Evolutionary conservation across 1,284 basidiomycete genomes (phyloP).

Genomic region (Xerocomus nothofagi): DNA sequence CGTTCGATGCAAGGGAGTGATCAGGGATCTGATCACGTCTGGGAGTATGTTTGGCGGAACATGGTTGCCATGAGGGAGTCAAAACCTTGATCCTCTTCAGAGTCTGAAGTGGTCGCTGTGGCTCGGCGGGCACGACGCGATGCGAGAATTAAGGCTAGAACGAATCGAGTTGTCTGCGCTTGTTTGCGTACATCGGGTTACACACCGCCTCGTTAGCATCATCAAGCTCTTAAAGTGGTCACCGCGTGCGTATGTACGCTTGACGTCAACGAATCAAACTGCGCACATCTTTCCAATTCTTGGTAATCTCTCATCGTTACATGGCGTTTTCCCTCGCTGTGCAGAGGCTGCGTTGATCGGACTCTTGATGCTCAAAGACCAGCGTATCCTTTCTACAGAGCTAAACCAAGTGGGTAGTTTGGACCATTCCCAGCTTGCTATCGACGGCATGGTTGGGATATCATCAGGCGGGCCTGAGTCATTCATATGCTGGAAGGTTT

Average conservation of each 20-base stretch:
- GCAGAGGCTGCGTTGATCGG: conserved; percentile 8
- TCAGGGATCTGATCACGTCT: not conserved
- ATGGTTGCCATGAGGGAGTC: conserved; percentile 10
- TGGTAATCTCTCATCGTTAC: not conserved
- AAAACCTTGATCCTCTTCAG: not conserved
- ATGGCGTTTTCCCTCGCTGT: not conserved
- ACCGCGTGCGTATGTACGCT: not conserved
- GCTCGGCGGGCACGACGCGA: no score
- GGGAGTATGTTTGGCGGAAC: not conserved
- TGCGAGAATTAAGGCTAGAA: no score
- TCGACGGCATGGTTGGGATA: no score
- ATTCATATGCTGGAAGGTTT: not conserved
- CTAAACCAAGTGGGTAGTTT: no score
- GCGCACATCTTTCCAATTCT: not conserved
- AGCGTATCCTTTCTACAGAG: no score
- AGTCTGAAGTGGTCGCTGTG: not conserved
- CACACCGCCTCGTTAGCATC: not conserved
- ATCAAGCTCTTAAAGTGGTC: no score
- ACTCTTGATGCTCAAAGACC: conserved; percentile 3
- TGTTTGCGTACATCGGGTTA: not conserved
- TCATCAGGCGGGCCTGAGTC: no score
- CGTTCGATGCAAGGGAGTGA: not conserved
- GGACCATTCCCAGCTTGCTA: no score
- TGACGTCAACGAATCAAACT: not conserved
- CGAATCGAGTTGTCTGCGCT: not conserved